These are phyloP conservation scores for Fusarium ambrosium DNA, from an alignment of 2,329 filamentous ascomycete species.

Conservation along the genomic window DNA sequence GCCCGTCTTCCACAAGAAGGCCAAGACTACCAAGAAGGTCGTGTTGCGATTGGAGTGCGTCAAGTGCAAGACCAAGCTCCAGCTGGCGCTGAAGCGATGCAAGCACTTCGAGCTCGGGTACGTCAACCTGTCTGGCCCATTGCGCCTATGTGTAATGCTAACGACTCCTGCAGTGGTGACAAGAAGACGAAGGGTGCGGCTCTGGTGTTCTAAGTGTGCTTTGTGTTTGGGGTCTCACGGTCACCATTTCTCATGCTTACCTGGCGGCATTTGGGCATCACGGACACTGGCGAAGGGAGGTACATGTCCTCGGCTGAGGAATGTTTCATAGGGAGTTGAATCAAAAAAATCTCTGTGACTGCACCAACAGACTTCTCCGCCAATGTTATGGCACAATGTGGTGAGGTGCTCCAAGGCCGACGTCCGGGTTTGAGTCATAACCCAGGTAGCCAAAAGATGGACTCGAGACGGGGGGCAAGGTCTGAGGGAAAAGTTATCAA, in stretches of 20 bases:
- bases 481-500: slow-evolving; percentile 17
- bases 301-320: slow-evolving; percentile 60
- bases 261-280: slow-evolving; percentile 61
- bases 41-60: slow-evolving; percentile 98
- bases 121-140: slow-evolving; percentile 54
- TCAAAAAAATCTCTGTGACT: slow-evolving; percentile 53
- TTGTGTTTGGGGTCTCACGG: slow-evolving; percentile 56
- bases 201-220: slow-evolving; percentile 94
- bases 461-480: slow-evolving; percentile 5
- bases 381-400: slow-evolving; percentile 8
- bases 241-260: slow-evolving; percentile 59
- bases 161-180: slow-evolving; percentile 83
- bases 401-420: neutral
- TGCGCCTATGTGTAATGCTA: slow-evolving; percentile 51
- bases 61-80: slow-evolving; percentile 96
- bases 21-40: slow-evolving; percentile 99
- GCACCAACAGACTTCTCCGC: slow-evolving; percentile 33
- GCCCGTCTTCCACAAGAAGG: slow-evolving; percentile 99
- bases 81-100: slow-evolving; percentile 99
- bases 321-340: slow-evolving; percentile 61
- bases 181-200: slow-evolving; percentile 99
- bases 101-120: slow-evolving; percentile 99
- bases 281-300: slow-evolving; percentile 64
- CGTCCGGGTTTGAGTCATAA: slow-evolving; percentile 8
- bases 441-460: slow-evolving; percentile 1